Conservation (phyloP, 768 basidiomycete genomes). For the Leccinum incarnatum region DNA sequence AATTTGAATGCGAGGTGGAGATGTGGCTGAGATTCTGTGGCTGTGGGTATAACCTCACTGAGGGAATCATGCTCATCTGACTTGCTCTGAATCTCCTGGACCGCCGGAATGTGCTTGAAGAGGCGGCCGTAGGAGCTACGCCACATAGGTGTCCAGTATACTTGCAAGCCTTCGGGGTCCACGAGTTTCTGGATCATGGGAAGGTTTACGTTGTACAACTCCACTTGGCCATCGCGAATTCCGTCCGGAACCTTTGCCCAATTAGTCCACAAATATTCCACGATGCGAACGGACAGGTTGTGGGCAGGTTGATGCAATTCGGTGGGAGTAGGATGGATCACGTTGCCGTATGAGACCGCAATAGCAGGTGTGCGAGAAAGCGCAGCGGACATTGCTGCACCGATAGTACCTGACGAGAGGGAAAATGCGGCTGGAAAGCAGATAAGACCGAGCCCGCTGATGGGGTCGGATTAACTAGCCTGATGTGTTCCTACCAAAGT, state of each 20-base stretch:
- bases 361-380: slow-evolving; percentile 73
- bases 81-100: slow-evolving; percentile 19
- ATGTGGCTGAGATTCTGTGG: slow-evolving; percentile 16
- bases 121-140: slow-evolving; percentile 80
- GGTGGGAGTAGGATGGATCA: slow-evolving; percentile 64
- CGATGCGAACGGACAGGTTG: slow-evolving; percentile 60
- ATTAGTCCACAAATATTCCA: slow-evolving; percentile 73
- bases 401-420: slow-evolving; percentile 89
- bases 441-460: slow-evolving; percentile 3
- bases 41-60: not conserved
- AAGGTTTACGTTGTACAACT: slow-evolving; percentile 85
- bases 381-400: slow-evolving; percentile 81
- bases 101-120: slow-evolving; percentile 52
- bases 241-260: slow-evolving; percentile 75
- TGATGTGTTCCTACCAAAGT: slow-evolving; percentile 82
- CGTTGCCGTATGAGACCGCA: slow-evolving; percentile 85
- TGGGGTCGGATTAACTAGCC: slow-evolving; percentile 39
- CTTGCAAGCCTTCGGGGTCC: slow-evolving; percentile 55
- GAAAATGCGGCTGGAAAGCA: slow-evolving; percentile 67
- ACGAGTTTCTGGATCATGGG: slow-evolving; percentile 72
- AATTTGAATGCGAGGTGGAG: slow-evolving; percentile 67
- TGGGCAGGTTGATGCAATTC: slow-evolving; percentile 70
- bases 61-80: slow-evolving; percentile 46
- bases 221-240: slow-evolving; percentile 61
- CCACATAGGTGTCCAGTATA: slow-evolving; percentile 84